Evolutionary conservation across 306 rosid genomes (phyloP), one percentile per base, ranked within the genome.

Genomic region (Castanea crenata): DNA sequence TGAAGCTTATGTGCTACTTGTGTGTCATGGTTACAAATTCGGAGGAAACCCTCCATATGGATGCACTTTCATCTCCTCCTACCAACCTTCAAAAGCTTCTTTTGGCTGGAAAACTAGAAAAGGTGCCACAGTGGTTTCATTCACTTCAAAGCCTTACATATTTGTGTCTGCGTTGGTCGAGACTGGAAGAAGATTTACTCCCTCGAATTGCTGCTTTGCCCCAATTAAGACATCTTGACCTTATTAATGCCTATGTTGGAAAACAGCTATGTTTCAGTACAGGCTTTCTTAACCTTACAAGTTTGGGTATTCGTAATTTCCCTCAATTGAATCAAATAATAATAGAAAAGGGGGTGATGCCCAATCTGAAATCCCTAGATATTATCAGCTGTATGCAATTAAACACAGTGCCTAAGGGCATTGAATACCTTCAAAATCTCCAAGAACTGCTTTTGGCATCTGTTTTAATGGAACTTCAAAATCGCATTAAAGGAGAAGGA

Each of bases 1-100:
- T 80, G 83, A 68, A 12, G 23, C 32, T 44, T 3, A 79, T 74
- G 41, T 19, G 46, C 5, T 0, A 0, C 20, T 56, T 73, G 49
- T 1, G 0, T 31, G 1, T 68, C 5, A 0, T 0, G 23, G 76
- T 6, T 19, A 27, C 49, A 15, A 11, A n/a, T 27, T 38, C 44
- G 15, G 81, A 78, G 3, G 71, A 44, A 29, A 19, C 18, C 10
- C 70, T 70, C 19, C 59, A n/a, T 25, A 1, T 57, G 3, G 25
- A 70, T 19, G 70, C 76, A 1, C 35, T 69, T 4, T 7, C 21
- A 55, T 65, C 69, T 15, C 75, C 75, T 67, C 83, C 83, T 23
- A 70, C 70, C 0, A 15, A 52, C 5, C 79, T 80, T 44, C 18
- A 0, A 46, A 9, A 0, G 0, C 6, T 80, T 34, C 0, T 0